Percentiles rank a stretch among this genome's conserved stretches.
Conservation (phyloP, 352 stramenopile genomes). For the Phytophthora idaei region DNA sequence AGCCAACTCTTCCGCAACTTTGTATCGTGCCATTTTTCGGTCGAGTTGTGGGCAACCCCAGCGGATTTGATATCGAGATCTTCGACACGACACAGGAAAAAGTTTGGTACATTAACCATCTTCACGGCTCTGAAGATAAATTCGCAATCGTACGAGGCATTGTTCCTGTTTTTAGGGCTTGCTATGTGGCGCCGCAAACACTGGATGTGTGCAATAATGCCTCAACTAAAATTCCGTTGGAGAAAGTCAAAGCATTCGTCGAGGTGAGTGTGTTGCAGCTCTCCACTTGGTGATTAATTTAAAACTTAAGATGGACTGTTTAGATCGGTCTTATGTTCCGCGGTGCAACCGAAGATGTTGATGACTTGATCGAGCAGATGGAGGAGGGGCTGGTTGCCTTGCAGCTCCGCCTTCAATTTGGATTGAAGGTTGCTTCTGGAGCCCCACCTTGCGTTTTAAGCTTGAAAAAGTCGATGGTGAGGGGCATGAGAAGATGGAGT, state of each 20-base stretch:
- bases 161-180: not conserved
- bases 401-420: conserved; percentile 11
- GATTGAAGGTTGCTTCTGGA: conserved; percentile 8
- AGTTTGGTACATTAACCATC: conserved; percentile 2
- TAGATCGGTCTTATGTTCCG: not conserved
- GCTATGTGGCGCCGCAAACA: conserved; percentile 4
- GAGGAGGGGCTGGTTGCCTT: not conserved
- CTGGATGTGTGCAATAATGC: conserved; percentile 1
- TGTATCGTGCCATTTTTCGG: conserved; percentile 7
- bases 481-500: conserved; percentile 6
- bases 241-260: conserved; percentile 3
- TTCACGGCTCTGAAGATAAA: not conserved
- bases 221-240: conserved; percentile 9
- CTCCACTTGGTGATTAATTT: not conserved
- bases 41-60: conserved; percentile 5
- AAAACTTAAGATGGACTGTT: not conserved
- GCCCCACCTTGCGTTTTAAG: conserved; percentile 9
- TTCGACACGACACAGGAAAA: conserved; percentile 3
- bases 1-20: conserved; percentile 9
- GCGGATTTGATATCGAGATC: conserved; percentile 17
- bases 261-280: conserved; percentile 2
- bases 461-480: not conserved
- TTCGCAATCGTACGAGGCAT: too few species aligned
- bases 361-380: not conserved
- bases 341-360: not conserved